Evolutionary conservation across 73 alveolate species (phyloP).

Genomic region (Tetrahymena borealis): DNA sequence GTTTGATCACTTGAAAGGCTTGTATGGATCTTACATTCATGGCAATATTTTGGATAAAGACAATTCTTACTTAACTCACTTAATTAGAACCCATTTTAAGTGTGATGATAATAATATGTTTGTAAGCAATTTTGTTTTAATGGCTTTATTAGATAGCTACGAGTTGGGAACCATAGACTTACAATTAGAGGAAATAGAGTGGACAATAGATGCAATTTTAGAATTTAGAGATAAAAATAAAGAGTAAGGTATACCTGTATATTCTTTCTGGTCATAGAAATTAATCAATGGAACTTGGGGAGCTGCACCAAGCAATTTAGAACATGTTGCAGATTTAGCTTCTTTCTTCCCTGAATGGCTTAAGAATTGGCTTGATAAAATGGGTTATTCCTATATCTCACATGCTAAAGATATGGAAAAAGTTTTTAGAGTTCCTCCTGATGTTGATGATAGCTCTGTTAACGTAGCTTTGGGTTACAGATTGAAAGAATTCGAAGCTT

Average conservation of each 20-base stretch:
- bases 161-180: not conserved
- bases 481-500: not conserved
- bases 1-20: not conserved
- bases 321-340: not conserved
- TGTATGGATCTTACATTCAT: not conserved
- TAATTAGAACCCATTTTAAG: not conserved
- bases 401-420: not conserved
- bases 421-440: not conserved
- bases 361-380: not conserved
- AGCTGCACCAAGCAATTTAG: not conserved
- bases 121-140: not conserved
- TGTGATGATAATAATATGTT: not conserved
- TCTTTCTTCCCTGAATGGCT: not conserved
- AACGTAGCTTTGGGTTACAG: not conserved
- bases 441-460: not conserved
- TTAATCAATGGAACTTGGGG: not conserved
- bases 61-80: not conserved
- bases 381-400: not conserved
- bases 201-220: not conserved
- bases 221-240: not conserved
- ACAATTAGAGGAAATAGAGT: not conserved
- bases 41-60: not conserved
- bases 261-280: not conserved
- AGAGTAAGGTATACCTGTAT: not conserved
- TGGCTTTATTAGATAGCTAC: not conserved